Percentiles rank a stretch among this genome's conserved stretches.
These are phyloP conservation scores for Casuarina cunninghamiana DNA, from an alignment of 306 rosid genomes.

Conservation along the genomic window DNA sequence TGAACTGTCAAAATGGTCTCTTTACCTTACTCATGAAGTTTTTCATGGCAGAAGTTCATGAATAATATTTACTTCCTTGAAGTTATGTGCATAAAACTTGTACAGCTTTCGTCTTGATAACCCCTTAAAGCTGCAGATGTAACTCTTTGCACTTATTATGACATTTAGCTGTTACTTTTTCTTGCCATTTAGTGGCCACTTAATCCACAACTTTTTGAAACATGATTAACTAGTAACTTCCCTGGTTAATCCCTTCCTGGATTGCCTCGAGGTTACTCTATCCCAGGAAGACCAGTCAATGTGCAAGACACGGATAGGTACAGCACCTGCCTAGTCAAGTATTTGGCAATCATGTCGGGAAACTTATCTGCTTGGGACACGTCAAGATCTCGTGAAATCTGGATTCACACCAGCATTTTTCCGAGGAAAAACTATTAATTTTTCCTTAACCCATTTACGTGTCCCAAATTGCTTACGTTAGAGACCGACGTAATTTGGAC, in stretches of 20 bases:
- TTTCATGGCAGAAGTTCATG: background rate
- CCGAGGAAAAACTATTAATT: constrained; percentile 14
- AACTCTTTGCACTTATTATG: too few species aligned
- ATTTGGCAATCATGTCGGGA: background rate
- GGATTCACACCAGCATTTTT: constrained; percentile 6
- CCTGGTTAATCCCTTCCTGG: too few species aligned
- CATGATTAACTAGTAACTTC: background rate
- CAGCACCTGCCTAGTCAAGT: background rate
- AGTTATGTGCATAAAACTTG: background rate
- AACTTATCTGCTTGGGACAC: constrained; percentile 17
- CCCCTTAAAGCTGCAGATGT: too few species aligned
- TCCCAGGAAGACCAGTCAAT: background rate
- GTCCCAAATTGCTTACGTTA: constrained; percentile 21
- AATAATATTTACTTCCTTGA: too few species aligned
- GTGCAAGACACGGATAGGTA: background rate
- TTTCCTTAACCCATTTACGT: constrained; percentile 6
- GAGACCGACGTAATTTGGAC: background rate
- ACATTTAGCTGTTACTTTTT: too few species aligned
- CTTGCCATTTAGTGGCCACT: too few species aligned
- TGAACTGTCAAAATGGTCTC: background rate
- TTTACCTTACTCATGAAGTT: background rate
- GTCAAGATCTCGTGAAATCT: constrained; percentile 32
- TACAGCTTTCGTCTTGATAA: too few species aligned
- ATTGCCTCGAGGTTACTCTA: too few species aligned
- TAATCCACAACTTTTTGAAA: background rate